These are phyloP conservation scores for Verticillium nonalfalfae DNA, from an alignment of 2,329 filamentous ascomycete species.

Conservation along the genomic window DNA sequence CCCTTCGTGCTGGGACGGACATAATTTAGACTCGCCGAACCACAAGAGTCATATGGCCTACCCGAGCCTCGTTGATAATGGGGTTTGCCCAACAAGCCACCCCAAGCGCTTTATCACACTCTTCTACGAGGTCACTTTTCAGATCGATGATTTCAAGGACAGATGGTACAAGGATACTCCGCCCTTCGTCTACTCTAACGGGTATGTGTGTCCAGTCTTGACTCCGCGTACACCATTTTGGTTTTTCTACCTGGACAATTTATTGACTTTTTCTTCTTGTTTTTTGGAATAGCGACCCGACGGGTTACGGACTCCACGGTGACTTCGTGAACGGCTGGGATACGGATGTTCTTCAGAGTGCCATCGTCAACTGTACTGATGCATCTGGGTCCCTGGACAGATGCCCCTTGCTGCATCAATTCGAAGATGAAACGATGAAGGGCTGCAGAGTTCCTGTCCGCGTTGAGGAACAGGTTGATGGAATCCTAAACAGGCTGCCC, in stretches of 20 bases:
- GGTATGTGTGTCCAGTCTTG: conserved; percentile 21
- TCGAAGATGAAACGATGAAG: conserved; percentile 29
- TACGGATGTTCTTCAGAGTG: conserved; percentile 22
- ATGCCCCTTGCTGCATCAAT: conserved; percentile 47
- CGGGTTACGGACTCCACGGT: conserved; percentile 8
- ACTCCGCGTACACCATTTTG: background rate
- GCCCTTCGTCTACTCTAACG: conserved; percentile 45
- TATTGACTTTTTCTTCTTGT: background rate
- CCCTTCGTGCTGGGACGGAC: conserved; percentile 58
- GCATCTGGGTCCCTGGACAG: conserved; percentile 53
- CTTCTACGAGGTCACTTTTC: conserved; percentile 10
- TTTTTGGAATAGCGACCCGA: background rate
- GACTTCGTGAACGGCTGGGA: conserved; percentile 9
- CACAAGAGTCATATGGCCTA: conserved; percentile 53
- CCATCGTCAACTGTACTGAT: conserved; percentile 60
- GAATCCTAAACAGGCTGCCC: conserved; percentile 41
- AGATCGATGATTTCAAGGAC: conserved; percentile 13
- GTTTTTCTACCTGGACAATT: background rate
- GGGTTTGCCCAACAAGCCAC: conserved; percentile 9
- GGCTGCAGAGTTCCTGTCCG: conserved; percentile 44
- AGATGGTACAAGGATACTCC: conserved; percentile 10
- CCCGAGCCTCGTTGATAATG: conserved; percentile 22
- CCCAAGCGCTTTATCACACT: conserved; percentile 10
- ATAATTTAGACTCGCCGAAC: conserved; percentile 44
- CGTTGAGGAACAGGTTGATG: conserved; percentile 36